Evolutionary conservation across 441 rosid species (phyloP), one percentile per base, ranked within the genome.

Genomic region (Erodium moschatum): DNA sequence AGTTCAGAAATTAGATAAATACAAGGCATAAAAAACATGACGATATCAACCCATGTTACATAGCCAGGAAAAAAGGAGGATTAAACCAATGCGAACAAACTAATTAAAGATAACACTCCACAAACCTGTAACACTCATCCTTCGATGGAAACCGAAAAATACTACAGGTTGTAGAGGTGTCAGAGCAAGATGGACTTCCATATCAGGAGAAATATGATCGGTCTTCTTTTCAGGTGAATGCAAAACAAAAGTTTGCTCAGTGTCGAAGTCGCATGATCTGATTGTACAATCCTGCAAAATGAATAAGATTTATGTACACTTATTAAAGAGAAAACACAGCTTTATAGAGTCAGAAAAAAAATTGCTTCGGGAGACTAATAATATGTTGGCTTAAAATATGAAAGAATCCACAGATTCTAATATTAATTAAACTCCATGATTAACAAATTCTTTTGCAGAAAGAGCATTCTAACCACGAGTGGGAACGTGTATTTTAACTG

Each of bases 61-160:
- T 61, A 10, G 35, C 12, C 4, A 27, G 3, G 65, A 13, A 24
- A 27, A 24, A 61, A 21, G 6, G 15, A 15, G 24, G 65, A 61
- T 24, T 4, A 24, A 24, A 21, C 65, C 21, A 13, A 61, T 21
- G 19, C 10, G 35, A 64, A 64, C 15, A 42, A 29, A 33, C 6
- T n/a, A n/a, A 35, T 65, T 54, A 58, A 58, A 33, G 52, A 29
- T 48, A 18, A 38, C 15, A 21, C 27, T 24, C 27, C 3, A 61
- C 78, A 1, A 74, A 94, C 99, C 97, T 79, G 99, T 90, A 19
- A 95, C 99, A 76, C 97, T 95, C 98, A 95, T 90, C 80, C 97
- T 81, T 74, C 84, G 78, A 40, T 86, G 96, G 79, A 92, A 92
- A 77, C 98, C 97, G 46, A 95, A 95, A 81, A 95, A 95, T 13